Percentiles rank a stretch among this genome's conserved stretches.
Conservation (phyloP, 805 yeast genomes). For the Starmerella ratchasimensis region DNA sequence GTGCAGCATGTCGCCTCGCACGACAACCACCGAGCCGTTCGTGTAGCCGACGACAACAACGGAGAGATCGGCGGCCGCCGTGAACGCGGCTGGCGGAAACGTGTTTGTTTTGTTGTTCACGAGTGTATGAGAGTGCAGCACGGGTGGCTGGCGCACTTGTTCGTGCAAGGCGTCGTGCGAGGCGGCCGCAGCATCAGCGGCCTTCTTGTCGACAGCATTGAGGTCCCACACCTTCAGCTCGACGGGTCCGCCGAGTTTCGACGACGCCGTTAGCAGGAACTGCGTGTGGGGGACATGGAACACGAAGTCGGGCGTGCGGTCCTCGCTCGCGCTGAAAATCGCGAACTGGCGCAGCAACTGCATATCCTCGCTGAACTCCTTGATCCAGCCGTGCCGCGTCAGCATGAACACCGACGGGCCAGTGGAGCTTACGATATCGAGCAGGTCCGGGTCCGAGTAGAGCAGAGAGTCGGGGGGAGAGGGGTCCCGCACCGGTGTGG, state of each 20-base stretch:
- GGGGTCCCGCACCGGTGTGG: slow-evolving; percentile 77
- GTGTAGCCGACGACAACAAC: slow-evolving; percentile 67
- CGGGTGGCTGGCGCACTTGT: neutral
- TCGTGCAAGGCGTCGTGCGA: neutral
- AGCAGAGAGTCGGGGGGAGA: slow-evolving; percentile 47
- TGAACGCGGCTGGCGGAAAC: slow-evolving; percentile 60
- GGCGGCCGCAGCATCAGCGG: neutral
- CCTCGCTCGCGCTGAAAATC: slow-evolving; percentile 39
- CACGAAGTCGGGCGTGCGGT: slow-evolving; percentile 49
- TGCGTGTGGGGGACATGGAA: slow-evolving; percentile 36
- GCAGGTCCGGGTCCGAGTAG: slow-evolving; percentile 64
- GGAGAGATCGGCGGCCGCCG: slow-evolving; percentile 40
- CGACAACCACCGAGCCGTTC: slow-evolving; percentile 66
- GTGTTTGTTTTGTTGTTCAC: slow-evolving; percentile 56
- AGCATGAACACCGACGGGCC: slow-evolving; percentile 45
- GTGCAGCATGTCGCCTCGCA: slow-evolving; percentile 75
- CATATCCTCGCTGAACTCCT: slow-evolving; percentile 41
- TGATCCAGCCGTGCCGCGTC: slow-evolving; percentile 38
- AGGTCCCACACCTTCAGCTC: slow-evolving; percentile 63
- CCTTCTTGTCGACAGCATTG: slow-evolving; percentile 17
- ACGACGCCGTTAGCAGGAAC: slow-evolving; percentile 54
- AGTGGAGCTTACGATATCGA: slow-evolving; percentile 42
- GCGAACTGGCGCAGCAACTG: slow-evolving; percentile 40
- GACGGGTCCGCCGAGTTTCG: slow-evolving; percentile 56
- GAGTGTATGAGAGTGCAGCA: slow-evolving; percentile 9